Percentiles rank a stretch among this genome's conserved stretches.
These are phyloP conservation scores for Phaeophleospora eucalypticola DNA, from an alignment of 2,329 filamentous ascomycete genomes.

Conservation along the genomic window DNA sequence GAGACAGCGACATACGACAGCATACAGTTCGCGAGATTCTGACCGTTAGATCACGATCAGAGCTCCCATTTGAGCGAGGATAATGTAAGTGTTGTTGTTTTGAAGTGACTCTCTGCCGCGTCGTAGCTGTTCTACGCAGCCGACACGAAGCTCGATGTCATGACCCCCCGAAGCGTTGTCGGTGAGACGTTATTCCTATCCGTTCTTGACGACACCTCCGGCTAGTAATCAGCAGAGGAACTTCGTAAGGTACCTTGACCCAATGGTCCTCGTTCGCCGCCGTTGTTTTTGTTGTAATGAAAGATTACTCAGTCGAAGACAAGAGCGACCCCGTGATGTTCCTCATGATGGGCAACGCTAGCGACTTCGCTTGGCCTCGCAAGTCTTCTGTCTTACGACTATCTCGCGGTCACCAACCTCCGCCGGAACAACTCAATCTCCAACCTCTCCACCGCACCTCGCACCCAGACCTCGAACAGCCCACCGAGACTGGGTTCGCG, in stretches of 20 bases:
- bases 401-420: not conserved
- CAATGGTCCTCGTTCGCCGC: not conserved
- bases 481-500: too few species aligned
- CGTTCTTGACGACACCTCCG: not conserved
- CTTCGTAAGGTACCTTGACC: not conserved
- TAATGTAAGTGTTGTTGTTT: too few species aligned
- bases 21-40: too few species aligned
- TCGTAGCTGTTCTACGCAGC: too few species aligned
- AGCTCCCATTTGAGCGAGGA: too few species aligned
- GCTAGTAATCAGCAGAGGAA: not conserved
- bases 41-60: too few species aligned
- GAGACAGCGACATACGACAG: too few species aligned
- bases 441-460: not conserved
- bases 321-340: not conserved
- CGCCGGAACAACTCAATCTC: too few species aligned
- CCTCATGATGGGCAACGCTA: not conserved
- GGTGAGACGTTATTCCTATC: not conserved
- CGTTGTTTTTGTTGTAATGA: not conserved
- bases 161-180: too few species aligned
- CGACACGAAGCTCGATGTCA: too few species aligned
- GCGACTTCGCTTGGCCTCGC: not conserved
- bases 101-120: too few species aligned
- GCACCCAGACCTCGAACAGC: not conserved
- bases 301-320: not conserved
- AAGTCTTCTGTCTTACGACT: not conserved